A percentile compares a stretch with the other conserved stretches of the same genome.
phyloP scores from a whole-genome alignment of 441 rosid genomes.

The Aquilaria agallochum region DNA sequence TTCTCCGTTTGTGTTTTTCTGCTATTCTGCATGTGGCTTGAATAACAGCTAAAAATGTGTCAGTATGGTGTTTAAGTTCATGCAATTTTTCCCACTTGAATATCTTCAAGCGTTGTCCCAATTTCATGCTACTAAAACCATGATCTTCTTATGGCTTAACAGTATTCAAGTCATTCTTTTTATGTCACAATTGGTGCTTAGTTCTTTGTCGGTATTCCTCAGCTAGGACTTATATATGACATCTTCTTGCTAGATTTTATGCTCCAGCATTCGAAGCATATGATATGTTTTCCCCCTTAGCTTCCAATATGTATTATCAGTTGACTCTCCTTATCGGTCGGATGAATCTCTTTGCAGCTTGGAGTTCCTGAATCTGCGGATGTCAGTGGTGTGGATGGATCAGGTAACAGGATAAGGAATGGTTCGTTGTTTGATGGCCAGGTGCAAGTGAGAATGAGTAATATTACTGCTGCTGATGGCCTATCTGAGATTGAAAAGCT shows the following conservation, averaged over 20 bases:
- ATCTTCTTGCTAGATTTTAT: too few species aligned
- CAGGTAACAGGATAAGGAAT: slow-evolving; percentile 24
- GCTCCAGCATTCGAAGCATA: too few species aligned
- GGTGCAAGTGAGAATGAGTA: slow-evolving; percentile 21
- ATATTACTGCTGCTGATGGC: slow-evolving; percentile 21
- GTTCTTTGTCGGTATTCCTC: too few species aligned
- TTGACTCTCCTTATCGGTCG: not conserved
- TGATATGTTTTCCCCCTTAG: not conserved
- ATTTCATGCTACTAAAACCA: too few species aligned
- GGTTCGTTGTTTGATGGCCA: slow-evolving; percentile 25
- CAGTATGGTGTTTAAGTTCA: too few species aligned
- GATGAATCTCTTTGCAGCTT: slow-evolving; percentile 11
- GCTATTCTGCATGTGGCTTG: not conserved
- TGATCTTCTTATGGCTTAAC: too few species aligned
- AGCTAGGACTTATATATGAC: too few species aligned
- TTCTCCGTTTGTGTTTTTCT: not conserved
- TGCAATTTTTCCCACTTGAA: too few species aligned
- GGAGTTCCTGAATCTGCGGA: slow-evolving; percentile 23
- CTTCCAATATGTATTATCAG: not conserved
- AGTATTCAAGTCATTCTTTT: too few species aligned
- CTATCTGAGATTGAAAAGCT: slow-evolving; percentile 70
- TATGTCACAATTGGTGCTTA: too few species aligned
- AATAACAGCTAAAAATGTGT: not conserved
- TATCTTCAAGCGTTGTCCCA: too few species aligned
- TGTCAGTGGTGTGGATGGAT: slow-evolving; percentile 31